Conservation (phyloP, 2,329 filamentous ascomycete species). For the Cladosporium sp. region DNA sequence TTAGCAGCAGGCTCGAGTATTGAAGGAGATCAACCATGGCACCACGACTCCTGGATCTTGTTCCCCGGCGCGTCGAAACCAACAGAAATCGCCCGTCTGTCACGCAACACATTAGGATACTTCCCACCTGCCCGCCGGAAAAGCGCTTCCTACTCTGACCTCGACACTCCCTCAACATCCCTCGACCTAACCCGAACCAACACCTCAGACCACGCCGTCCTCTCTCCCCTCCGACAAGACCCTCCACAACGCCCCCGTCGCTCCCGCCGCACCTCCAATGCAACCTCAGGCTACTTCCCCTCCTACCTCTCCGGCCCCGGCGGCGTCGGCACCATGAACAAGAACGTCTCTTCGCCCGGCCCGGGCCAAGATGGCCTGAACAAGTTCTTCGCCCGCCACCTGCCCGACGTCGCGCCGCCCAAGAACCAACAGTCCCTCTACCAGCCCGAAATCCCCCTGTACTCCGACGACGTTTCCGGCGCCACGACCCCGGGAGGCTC, state of each 20-base stretch:
- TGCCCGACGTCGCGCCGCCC: constrained; percentile 69
- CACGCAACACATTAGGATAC: constrained; percentile 78
- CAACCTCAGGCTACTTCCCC: constrained; percentile 41
- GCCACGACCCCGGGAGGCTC: constrained; percentile 27
- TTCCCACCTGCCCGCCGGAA: constrained; percentile 90
- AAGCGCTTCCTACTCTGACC: constrained; percentile 64
- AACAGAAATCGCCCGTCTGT: constrained; percentile 82
- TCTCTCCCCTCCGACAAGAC: constrained; percentile 38
- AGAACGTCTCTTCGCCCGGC: constrained; percentile 70
- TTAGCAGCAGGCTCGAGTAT: constrained; percentile 39
- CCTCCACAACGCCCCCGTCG: constrained; percentile 43
- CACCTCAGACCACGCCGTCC: constrained; percentile 34
- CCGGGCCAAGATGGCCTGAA: constrained; percentile 84
- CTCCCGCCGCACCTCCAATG: constrained; percentile 40
- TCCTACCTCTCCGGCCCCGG: constrained; percentile 75
- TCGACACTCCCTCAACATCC: constrained; percentile 68
- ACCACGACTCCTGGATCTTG: constrained; percentile 84
- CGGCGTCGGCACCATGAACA: constrained; percentile 79
- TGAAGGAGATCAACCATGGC: constrained; percentile 71
- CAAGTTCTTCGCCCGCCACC: constrained; percentile 76
- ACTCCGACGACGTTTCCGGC: constrained; percentile 34
- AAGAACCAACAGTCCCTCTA: constrained; percentile 57
- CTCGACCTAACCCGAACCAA: constrained; percentile 58
- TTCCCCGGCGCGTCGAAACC: constrained; percentile 70
- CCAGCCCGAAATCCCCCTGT: constrained; percentile 64